These are phyloP conservation scores for Raphanus raphanistrum DNA, from an alignment of 345 rosid species.

Conservation along the genomic window DNA sequence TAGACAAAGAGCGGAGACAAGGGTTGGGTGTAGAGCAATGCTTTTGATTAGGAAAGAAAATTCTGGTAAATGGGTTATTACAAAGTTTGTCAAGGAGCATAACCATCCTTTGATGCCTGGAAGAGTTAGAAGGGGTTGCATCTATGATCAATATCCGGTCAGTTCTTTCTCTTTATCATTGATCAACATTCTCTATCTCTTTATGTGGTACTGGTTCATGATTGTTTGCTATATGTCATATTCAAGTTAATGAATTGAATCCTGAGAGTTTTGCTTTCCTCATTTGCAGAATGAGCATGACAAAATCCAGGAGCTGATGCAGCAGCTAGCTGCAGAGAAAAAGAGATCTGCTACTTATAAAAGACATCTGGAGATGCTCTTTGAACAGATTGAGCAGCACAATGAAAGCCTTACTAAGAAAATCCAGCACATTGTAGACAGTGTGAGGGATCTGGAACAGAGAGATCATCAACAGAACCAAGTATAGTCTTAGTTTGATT, in stretches of 20 bases:
- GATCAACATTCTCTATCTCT: no score
- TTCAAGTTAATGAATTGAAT: no score
- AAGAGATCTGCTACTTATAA: conserved; percentile 88
- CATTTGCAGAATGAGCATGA: conserved; percentile 79
- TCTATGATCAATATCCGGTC: conserved; percentile 96
- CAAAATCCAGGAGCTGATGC: conserved; percentile 85
- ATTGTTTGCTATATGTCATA: no score
- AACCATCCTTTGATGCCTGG: conserved; percentile 86
- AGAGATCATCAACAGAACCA: conserved; percentile 52
- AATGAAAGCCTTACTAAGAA: conserved; percentile 77
- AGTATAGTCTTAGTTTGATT: conserved; percentile 41
- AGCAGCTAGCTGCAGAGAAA: conserved; percentile 89
- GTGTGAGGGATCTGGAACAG: conserved; percentile 69
- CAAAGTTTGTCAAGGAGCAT: conserved; percentile 91
- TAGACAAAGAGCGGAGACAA: conserved; percentile 93
- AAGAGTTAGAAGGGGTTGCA: conserved; percentile 84
- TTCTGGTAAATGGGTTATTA: conserved; percentile 91
- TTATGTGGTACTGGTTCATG: no score
- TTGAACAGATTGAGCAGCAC: conserved; percentile 90
- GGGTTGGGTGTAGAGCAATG: conserved; percentile 99
- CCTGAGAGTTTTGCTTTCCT: neutral
- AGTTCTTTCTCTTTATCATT: conserved; percentile 45
- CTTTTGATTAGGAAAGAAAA: conserved; percentile 88
- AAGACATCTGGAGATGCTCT: conserved; percentile 84
- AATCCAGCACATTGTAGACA: conserved; percentile 78